phyloP scores from a whole-genome alignment of 2,329 filamentous ascomycete genomes.

The Harringtonia aguacate region DNA sequence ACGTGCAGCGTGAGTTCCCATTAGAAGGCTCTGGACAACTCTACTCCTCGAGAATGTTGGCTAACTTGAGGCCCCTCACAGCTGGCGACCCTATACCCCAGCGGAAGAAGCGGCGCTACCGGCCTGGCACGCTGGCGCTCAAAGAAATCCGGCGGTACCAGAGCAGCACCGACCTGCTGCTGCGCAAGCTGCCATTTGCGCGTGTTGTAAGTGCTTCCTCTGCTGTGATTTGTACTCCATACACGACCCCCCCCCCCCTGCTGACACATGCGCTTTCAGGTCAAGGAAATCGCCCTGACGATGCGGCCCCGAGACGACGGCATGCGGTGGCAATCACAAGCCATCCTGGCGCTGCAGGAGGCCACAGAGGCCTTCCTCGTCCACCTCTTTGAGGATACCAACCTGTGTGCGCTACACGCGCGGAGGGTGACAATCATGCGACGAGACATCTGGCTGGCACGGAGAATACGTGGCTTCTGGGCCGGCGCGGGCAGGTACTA shows the following conservation, averaged over 20 bases:
- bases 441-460: slow-evolving; percentile 91
- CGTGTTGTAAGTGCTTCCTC: slow-evolving; percentile 45
- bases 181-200: slow-evolving; percentile 71
- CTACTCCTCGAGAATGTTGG: not conserved
- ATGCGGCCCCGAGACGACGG: slow-evolving; percentile 54
- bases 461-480: slow-evolving; percentile 69
- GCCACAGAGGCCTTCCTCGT: slow-evolving; percentile 94
- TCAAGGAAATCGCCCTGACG: slow-evolving; percentile 62
- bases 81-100: slow-evolving; percentile 64
- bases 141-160: slow-evolving; percentile 90
- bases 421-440: slow-evolving; percentile 97
- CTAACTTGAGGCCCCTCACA: slow-evolving; percentile 21
- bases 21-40: not conserved
- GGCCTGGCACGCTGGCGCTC: slow-evolving; percentile 73
- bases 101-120: slow-evolving; percentile 53
- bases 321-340: slow-evolving; percentile 92
- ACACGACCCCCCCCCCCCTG: too few species aligned
- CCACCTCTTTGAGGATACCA: slow-evolving; percentile 92
- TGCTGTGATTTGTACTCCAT: too few species aligned
- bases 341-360: slow-evolving; percentile 87
- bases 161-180: slow-evolving; percentile 75
- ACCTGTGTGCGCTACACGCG: slow-evolving; percentile 92
- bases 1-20: slow-evolving; percentile 27
- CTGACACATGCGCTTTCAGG: slow-evolving; percentile 21
- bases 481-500: slow-evolving; percentile 49